Evolutionary conservation across 1,139 yeast species (phyloP), one percentile per base, ranked within the genome.

Genomic region (Candida frijolesensis): DNA sequence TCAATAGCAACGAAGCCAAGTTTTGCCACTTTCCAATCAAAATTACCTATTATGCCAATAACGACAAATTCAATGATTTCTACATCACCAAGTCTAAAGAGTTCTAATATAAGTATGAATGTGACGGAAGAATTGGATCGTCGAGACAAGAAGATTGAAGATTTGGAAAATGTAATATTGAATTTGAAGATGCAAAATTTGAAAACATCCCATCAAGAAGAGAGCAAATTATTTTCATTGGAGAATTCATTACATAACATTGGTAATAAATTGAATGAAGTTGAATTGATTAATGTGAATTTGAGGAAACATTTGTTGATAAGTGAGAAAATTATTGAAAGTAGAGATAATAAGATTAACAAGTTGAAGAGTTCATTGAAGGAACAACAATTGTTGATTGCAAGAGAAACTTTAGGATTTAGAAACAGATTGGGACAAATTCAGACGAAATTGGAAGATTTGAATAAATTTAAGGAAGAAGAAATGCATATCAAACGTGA

Each of bases 271-370:
- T 60, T 76, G 42, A 66, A 60, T 49, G 80, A 76, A 49, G 76
- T 71, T 38, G 79, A 73, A 49, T 58, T 70, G 43, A 68, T 72
- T 50, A 75, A 71, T 53, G 63, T 62, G 27, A 74, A 73, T 49
- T 59, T 74, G n/a, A 61, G 76, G 14, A 74, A 72, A 49, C 80
- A 76, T 58, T 70, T 84, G 11, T 72, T 77, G 27, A 74, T 84
- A 14, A 76, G 85, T 45, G 83, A 83, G 54, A 79, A 82, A 59
- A 76, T 87, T 48, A 77, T 86, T 33, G 84, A 79, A 25, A 74
- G 83, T 27, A 76, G 91, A 49, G 84, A 83, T 54, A 77, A 75
- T 50, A 78, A 88, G 45, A 86, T 87, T 44, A 72, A 73, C 49
- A 75, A 78, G 40, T 71, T 88, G 51, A 86, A 85, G 57, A 60